Evolutionary conservation across 2,329 filamentous ascomycete genomes (phyloP).

Genomic region (Pezicula radicicola): DNA sequence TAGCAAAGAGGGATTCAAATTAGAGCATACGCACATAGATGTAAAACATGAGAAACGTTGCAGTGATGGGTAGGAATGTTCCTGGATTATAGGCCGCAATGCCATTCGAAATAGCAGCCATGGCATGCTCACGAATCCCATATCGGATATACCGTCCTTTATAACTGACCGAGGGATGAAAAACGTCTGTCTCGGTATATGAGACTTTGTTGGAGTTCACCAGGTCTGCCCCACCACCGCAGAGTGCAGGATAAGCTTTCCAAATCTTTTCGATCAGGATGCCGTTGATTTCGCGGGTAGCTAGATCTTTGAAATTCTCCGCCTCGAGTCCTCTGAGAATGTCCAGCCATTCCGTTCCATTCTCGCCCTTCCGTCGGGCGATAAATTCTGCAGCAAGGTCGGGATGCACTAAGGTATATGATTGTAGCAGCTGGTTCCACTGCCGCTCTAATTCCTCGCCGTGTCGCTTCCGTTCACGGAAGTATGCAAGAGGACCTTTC

Average conservation of each 20-base stretch:
- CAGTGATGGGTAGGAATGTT: slow-evolving; percentile 55
- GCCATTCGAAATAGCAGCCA: slow-evolving; percentile 56
- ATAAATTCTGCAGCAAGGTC: slow-evolving; percentile 47
- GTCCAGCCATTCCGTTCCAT: slow-evolving; percentile 47
- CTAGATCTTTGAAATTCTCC: slow-evolving; percentile 42
- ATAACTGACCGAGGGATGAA: slow-evolving; percentile 51
- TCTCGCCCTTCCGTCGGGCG: too few relatives aligned
- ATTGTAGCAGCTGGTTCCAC: slow-evolving; percentile 41
- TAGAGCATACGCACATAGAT: too few relatives aligned
- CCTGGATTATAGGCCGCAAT: slow-evolving; percentile 53
- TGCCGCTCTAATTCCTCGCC: slow-evolving; percentile 42
- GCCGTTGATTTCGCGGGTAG: too few relatives aligned
- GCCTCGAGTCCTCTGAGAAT: slow-evolving; percentile 40
- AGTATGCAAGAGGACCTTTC: slow-evolving; percentile 48
- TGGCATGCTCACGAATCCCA: slow-evolving; percentile 60
- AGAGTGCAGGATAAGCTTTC: too few relatives aligned
- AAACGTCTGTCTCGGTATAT: slow-evolving; percentile 33
- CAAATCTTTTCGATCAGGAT: too few relatives aligned
- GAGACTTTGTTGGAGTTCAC: background rate
- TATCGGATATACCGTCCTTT: slow-evolving; percentile 56
- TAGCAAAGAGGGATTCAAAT: too few relatives aligned
- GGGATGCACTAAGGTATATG: slow-evolving; percentile 42
- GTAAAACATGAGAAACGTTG: slow-evolving; percentile 63
- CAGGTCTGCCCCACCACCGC: background rate
- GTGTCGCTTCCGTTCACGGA: slow-evolving; percentile 39